Evolutionary conservation across 177 flowering plant species (phyloP).

Genomic region (Tripterygium wilfordii): DNA sequence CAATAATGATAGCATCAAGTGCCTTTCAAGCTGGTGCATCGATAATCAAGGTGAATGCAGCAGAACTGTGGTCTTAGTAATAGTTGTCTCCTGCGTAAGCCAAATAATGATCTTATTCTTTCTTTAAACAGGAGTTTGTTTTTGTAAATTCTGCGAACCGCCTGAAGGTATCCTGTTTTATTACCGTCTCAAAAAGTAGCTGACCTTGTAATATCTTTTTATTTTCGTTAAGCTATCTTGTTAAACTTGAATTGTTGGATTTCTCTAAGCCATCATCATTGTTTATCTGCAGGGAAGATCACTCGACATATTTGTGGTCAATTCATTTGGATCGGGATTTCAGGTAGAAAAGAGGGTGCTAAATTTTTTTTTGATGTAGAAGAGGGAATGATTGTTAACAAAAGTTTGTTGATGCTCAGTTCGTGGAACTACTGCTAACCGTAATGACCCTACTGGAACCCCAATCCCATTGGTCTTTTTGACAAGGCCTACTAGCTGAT

Average conservation of each 20-base stretch:
- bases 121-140: slow-evolving; percentile 64
- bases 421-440: too few relatives aligned
- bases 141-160: slow-evolving; percentile 71
- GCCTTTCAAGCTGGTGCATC: slow-evolving; percentile 91
- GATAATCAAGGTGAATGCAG: slow-evolving; percentile 71
- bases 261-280: slow-evolving; percentile 5
- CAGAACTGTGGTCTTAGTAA: background rate
- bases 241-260: background rate
- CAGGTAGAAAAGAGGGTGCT: slow-evolving; percentile 61
- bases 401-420: background rate
- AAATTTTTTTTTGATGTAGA: background rate
- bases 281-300: slow-evolving; percentile 57
- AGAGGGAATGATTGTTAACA: too few relatives aligned
- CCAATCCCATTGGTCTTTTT: too few relatives aligned
- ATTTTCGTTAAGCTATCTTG: background rate
- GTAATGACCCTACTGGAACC: too few relatives aligned
- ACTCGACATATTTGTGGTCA: slow-evolving; percentile 88
- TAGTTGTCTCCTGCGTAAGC: background rate
- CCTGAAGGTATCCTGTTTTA: slow-evolving; percentile 43
- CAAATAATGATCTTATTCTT: slow-evolving; percentile 6
- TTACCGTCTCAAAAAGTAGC: background rate
- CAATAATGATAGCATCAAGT: slow-evolving; percentile 71
- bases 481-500: too few relatives aligned
- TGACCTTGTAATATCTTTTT: background rate
- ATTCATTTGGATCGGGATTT: slow-evolving; percentile 92